Evolutionary conservation across 345 rosid genomes (phyloP), one percentile per base, ranked within the genome.

Genomic region (Eucalyptus lansdowneana): DNA sequence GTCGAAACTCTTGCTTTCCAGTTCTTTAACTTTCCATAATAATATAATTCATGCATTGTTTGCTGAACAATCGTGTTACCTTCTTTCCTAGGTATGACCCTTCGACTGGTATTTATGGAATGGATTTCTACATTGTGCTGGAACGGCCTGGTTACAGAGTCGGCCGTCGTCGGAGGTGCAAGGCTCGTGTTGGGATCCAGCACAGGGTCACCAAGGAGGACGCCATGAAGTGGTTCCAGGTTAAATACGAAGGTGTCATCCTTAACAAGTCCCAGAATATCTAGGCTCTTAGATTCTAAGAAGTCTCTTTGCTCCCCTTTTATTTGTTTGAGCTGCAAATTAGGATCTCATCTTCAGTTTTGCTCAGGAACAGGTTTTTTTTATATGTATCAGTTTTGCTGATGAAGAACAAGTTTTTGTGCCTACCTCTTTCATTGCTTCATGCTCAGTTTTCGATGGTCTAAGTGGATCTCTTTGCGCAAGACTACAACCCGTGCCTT

Each of bases 181-280:
- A 95, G 93, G 27, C 96, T 1, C 94, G 95, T 56, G 96, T 95
- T 31, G 97, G 97, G 49, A 95, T 95, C 87, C 96, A 95, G 25
- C 96, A 95, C 86, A 93, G 97, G 87, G 96, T 95, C n/a, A 95
- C 96, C 4, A 95, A 95, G 92, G 97, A 95, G 31, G 96, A 95
- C 86, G 94, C 96, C 5, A 95, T 95, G 97, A 95, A 95, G 88
- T 95, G 97, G 97, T 95, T 96, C 92, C 96, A 94, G 91, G 95
- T 95, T 37, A 96, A 96, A 92, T 94, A 95, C n/a, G 97, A 95
- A 91, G 97, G 96, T 53, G 94, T 95, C 56, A 95, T 95, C 89
- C 96, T 95, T 86, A 95, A 94, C 93, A 94, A 94, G 92, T 91
- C 49, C 76, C 96, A 94, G 91, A 90, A 89, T 76, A 94, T 91